A percentile compares a stretch with the other conserved stretches of the same genome.
Conservation (phyloP, 1,284 basidiomycete species). For the Austroboletus novae-zelandiae region DNA sequence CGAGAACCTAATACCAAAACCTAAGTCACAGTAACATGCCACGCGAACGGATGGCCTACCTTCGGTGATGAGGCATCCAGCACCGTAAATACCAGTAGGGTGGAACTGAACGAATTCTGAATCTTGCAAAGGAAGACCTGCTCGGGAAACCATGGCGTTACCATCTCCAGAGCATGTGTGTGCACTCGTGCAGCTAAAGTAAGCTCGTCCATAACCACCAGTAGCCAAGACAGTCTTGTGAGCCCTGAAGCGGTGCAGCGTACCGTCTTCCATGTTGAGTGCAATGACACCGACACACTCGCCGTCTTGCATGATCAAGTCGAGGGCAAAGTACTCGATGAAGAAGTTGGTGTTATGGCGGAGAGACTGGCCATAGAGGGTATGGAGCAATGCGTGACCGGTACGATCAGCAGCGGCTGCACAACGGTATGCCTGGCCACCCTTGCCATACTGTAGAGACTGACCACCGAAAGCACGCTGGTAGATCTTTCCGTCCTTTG, state of each 20-base stretch:
- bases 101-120: slow-evolving; percentile 99
- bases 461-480: slow-evolving; percentile 99
- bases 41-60: slow-evolving; percentile 43
- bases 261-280: slow-evolving; percentile 99
- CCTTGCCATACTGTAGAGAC: slow-evolving; percentile 96
- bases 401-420: slow-evolving; percentile 99
- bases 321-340: slow-evolving; percentile 99
- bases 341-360: slow-evolving; percentile 99
- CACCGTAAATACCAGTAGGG: slow-evolving; percentile 99
- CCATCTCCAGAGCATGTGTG: slow-evolving; percentile 99
- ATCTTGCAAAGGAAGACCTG: slow-evolving; percentile 96
- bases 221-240: slow-evolving; percentile 99
- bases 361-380: slow-evolving; percentile 97
- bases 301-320: slow-evolving; percentile 98
- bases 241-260: slow-evolving; percentile 95
- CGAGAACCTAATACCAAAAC: slow-evolving; percentile 71
- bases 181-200: slow-evolving; percentile 98
- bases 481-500: slow-evolving; percentile 99
- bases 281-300: slow-evolving; percentile 99
- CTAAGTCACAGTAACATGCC: slow-evolving; percentile 1
- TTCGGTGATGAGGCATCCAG: slow-evolving; percentile 98
- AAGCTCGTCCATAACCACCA: slow-evolving; percentile 97
- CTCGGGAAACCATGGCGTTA: slow-evolving; percentile 97
- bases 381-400: slow-evolving; percentile 97
- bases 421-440: slow-evolving; percentile 98